Percentiles rank a stretch among this genome's conserved stretches.
These are phyloP conservation scores for Rosa chinensis DNA, from an alignment of 306 rosid genomes.

Conservation along the genomic window DNA sequence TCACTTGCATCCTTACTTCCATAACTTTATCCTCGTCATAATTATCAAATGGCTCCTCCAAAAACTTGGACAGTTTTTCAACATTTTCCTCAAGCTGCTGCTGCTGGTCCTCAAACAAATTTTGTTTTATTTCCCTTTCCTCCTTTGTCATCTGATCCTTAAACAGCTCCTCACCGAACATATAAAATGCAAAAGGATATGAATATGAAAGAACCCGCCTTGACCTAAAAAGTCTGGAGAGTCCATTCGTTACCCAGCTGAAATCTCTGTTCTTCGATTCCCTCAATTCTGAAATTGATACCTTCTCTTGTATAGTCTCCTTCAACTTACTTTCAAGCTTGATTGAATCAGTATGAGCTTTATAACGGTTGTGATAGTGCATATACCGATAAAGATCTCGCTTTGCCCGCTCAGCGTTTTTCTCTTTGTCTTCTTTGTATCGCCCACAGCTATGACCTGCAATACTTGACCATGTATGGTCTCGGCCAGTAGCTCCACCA, in stretches of 20 bases:
- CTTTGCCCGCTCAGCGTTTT: slow-evolving; percentile 81
- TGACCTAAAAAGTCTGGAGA: slow-evolving; percentile 80
- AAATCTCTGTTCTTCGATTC: slow-evolving; percentile 66
- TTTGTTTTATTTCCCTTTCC: slow-evolving; percentile 73
- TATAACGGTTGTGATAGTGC: slow-evolving; percentile 91
- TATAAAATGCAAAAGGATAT: slow-evolving; percentile 94
- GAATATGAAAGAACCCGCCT: slow-evolving; percentile 96
- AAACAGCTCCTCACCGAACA: slow-evolving; percentile 95
- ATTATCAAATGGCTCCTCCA: slow-evolving; percentile 77
- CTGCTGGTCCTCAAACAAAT: slow-evolving; percentile 97
- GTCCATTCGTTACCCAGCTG: slow-evolving; percentile 85
- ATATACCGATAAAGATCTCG: slow-evolving; percentile 77
- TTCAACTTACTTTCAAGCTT: slow-evolving; percentile 82
- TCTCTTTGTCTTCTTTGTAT: slow-evolving; percentile 58
- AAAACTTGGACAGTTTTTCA: slow-evolving; percentile 76
- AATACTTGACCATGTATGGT: slow-evolving; percentile 84
- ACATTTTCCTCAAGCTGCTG: slow-evolving; percentile 95
- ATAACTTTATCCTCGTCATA: slow-evolving; percentile 56
- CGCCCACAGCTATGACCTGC: slow-evolving; percentile 97
- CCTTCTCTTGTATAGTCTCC: slow-evolving; percentile 60
- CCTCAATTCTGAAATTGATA: slow-evolving; percentile 63
- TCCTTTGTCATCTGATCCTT: slow-evolving; percentile 69
- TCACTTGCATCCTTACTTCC: slow-evolving; percentile 74
- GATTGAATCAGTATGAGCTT: slow-evolving; percentile 97
- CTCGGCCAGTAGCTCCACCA: slow-evolving; percentile 93